These are phyloP conservation scores for Borovskyia barvae DNA, from an alignment of 208 protist genomes.

Conservation along the genomic window DNA sequence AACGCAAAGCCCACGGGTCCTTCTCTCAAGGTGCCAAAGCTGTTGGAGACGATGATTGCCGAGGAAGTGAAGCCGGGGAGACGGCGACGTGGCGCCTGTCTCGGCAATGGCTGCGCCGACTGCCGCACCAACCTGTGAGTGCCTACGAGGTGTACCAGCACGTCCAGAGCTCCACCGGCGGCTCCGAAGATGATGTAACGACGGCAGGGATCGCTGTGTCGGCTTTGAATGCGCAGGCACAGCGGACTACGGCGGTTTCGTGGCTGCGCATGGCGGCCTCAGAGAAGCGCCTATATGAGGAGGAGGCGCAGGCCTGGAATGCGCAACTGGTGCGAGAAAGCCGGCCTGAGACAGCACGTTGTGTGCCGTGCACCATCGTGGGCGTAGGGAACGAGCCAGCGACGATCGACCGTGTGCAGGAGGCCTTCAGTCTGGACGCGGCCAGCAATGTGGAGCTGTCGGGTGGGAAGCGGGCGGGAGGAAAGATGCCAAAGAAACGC, in stretches of 20 bases:
- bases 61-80: background rate
- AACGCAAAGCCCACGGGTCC: background rate
- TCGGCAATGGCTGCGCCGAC: background rate
- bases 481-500: background rate
- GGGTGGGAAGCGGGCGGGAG: no score
- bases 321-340: background rate
- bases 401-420: no score
- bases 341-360: no score
- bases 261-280: conserved; percentile 10
- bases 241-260: conserved; percentile 6
- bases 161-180: conserved; percentile 21
- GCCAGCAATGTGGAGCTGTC: no score
- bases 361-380: no score
- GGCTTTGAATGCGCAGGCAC: background rate
- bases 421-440: no score
- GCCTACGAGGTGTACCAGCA: conserved; percentile 21
- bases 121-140: conserved; percentile 12
- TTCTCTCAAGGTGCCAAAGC: background rate
- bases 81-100: no score
- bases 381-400: no score
- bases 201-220: no score
- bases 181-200: no score
- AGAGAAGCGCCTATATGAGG: conserved; percentile 14
- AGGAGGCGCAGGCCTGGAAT: conserved; percentile 12
- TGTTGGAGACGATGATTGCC: background rate